phyloP scores from a whole-genome alignment of 2,329 filamentous ascomycete species.

The Lasiodiplodia sp. region DNA sequence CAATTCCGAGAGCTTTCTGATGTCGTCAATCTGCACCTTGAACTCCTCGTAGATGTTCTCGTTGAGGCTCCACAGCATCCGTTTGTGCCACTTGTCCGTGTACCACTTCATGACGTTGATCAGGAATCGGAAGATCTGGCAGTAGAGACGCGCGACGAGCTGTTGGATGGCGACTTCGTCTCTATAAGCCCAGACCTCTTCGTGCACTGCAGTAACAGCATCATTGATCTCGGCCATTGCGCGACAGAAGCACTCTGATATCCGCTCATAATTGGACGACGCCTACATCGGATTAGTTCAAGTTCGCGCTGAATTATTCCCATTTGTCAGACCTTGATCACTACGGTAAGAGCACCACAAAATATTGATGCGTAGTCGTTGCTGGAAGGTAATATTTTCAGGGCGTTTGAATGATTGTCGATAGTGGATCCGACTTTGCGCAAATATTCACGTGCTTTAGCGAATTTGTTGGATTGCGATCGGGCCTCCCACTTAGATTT shows the following conservation, averaged over 20 bases:
- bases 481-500: neutral
- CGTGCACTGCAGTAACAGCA: neutral
- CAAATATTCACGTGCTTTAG: neutral
- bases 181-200: slow-evolving; percentile 34
- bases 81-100: slow-evolving; percentile 32
- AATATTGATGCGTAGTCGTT: slow-evolving; percentile 38
- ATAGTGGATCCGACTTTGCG: slow-evolving; percentile 31
- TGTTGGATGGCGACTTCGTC: slow-evolving; percentile 33
- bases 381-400: slow-evolving; percentile 35
- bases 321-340: slow-evolving; percentile 26
- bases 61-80: slow-evolving; percentile 34
- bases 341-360: slow-evolving; percentile 32
- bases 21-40: slow-evolving; percentile 34
- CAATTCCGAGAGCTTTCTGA: slow-evolving; percentile 21
- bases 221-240: slow-evolving; percentile 35
- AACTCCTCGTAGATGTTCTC: slow-evolving; percentile 36
- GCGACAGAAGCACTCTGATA: slow-evolving; percentile 33
- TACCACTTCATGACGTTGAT: slow-evolving; percentile 37
- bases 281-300: slow-evolving; percentile 28
- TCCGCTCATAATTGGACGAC: slow-evolving; percentile 36
- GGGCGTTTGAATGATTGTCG: slow-evolving; percentile 33
- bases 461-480: neutral
- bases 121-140: slow-evolving; percentile 38
- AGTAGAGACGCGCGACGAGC: slow-evolving; percentile 35
- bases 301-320: too few species aligned